Percentiles rank a stretch among this genome's conserved stretches.
phyloP scores from a whole-genome alignment of 2,329 filamentous ascomycete genomes.

The Drechslerella dactyloides region DNA sequence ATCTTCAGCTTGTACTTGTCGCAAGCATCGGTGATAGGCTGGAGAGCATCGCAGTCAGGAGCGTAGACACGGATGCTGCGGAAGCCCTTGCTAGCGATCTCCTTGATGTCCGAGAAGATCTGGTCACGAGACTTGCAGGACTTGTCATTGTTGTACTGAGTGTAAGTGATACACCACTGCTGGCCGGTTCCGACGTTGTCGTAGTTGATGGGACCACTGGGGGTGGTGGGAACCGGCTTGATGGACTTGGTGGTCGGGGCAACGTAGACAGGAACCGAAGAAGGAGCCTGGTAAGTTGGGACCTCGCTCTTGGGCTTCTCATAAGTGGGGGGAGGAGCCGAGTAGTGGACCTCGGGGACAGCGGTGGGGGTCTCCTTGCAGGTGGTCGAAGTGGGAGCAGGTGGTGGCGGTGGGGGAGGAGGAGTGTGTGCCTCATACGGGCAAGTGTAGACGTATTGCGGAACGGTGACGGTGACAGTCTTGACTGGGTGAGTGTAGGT shows the following conservation, averaged over 20 bases:
- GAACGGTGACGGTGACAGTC: slow-evolving; percentile 72
- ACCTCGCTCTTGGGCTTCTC: slow-evolving; percentile 33
- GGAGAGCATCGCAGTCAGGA: slow-evolving; percentile 84
- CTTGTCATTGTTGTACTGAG: slow-evolving; percentile 68
- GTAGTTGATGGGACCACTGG: slow-evolving; percentile 42
- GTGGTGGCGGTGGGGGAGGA: slow-evolving; percentile 55
- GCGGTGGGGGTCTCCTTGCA: slow-evolving; percentile 31
- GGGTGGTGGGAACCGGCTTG: slow-evolving; percentile 44
- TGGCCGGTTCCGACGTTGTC: slow-evolving; percentile 56
- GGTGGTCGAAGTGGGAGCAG: slow-evolving; percentile 53
- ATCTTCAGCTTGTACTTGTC: slow-evolving; percentile 72
- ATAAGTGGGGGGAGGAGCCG: slow-evolving; percentile 28
- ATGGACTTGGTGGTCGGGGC: slow-evolving; percentile 52
- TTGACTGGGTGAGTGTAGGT: slow-evolving; percentile 74
- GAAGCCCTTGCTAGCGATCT: slow-evolving; percentile 72
- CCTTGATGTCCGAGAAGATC: slow-evolving; percentile 67
- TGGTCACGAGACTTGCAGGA: slow-evolving; percentile 69
- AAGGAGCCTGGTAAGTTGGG: slow-evolving; percentile 41
- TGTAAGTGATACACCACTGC: slow-evolving; percentile 80
- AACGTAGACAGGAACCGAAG: slow-evolving; percentile 52
- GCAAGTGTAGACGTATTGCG: slow-evolving; percentile 73
- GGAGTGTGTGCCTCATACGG: slow-evolving; percentile 66
- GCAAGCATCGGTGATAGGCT: slow-evolving; percentile 74
- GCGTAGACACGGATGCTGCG: slow-evolving; percentile 80
- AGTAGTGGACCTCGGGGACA: slow-evolving; percentile 37